Base-by-base conservation (phyloP, 1,284 basidiomycete species). In the Moniliophthora roreri region DNA sequence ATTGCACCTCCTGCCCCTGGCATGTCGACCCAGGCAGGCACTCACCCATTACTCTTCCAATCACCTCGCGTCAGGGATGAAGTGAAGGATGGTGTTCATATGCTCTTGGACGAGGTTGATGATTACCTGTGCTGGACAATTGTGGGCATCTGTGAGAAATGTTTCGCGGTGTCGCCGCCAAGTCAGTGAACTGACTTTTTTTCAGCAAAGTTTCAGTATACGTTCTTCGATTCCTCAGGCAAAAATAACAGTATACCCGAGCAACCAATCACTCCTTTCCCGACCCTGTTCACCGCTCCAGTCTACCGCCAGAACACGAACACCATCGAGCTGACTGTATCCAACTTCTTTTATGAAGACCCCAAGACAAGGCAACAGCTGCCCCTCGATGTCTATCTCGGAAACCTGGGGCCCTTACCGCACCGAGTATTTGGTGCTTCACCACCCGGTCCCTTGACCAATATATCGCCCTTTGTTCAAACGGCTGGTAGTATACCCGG, bases 41-140 rank as follows among this genome's bases (percentile, higher is more conserved):
- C 89, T 0, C 91, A 93, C 63, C 84, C 89, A 20, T 69, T 93
- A 32, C 75, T 90, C 41, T 93, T 91, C 69, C 84, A 87, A 66
- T 77, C 84, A 5, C 87, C 90, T 48, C 81, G 88, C 45, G 77
- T 88, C 15, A 79, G 83, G 35, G 87, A 89, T 54, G 88, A 91
- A 63, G 69, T 84, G 51, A 88, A 89, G 66, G 87, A 91, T 58
- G 85, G 86, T 15, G 76, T 81, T 39, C 81, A 80, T 46, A 70
- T 81, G 26, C 79, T 87, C 48, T 84, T 82, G 20, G 93, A 95
- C 63, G 90, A 93, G 68, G 92, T 97, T 11, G 93, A 96, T 64
- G 95, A 98, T 66, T 94, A 92, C 72, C 79, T 95, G 55, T 93
- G 92, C 64, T 98, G 95, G 95, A 94, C 93, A 8, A 94, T 98